Percentiles rank a stretch among this genome's conserved stretches.
phyloP scores from a whole-genome alignment of 148 eudicot species.

The Arbutus unedo region DNA sequence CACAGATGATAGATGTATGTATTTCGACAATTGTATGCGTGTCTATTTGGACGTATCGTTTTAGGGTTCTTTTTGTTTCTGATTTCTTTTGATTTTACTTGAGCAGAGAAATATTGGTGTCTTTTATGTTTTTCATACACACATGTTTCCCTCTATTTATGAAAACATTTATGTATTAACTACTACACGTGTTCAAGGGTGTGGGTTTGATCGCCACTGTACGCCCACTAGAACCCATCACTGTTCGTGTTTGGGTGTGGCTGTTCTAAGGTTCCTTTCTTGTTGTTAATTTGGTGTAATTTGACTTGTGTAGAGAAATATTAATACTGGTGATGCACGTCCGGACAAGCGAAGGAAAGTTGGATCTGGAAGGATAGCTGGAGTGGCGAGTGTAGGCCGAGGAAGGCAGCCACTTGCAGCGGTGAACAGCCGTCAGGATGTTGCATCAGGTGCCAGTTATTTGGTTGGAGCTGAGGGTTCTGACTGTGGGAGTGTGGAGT shows the following conservation, averaged over 20 bases:
- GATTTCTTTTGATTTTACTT: background rate
- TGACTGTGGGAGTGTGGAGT: constrained; percentile 42
- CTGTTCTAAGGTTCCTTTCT: background rate
- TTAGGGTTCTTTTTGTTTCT: background rate
- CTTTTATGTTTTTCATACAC: background rate
- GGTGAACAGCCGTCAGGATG: constrained; percentile 32
- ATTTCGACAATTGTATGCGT: background rate
- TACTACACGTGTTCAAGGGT: background rate
- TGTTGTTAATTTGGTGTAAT: background rate
- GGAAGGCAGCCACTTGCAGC: constrained; percentile 42
- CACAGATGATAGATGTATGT: background rate
- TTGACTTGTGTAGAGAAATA: constrained; percentile 38
- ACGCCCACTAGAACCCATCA: background rate
- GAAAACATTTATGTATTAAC: background rate
- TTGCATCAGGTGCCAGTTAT: constrained; percentile 15
- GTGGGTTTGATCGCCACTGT: background rate
- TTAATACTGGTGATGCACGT: constrained; percentile 30
- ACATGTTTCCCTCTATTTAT: background rate
- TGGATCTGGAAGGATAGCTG: constrained; percentile 38
- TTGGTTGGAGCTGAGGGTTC: constrained; percentile 30
- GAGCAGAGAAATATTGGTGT: no score
- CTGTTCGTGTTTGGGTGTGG: background rate
- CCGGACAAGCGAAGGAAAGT: constrained; percentile 52
- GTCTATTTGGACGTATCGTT: background rate
- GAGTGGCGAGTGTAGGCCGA: constrained; percentile 34